Evolutionary conservation across 352 stramenopile genomes (phyloP).

Genomic region (Aphanomyces euteiches): DNA sequence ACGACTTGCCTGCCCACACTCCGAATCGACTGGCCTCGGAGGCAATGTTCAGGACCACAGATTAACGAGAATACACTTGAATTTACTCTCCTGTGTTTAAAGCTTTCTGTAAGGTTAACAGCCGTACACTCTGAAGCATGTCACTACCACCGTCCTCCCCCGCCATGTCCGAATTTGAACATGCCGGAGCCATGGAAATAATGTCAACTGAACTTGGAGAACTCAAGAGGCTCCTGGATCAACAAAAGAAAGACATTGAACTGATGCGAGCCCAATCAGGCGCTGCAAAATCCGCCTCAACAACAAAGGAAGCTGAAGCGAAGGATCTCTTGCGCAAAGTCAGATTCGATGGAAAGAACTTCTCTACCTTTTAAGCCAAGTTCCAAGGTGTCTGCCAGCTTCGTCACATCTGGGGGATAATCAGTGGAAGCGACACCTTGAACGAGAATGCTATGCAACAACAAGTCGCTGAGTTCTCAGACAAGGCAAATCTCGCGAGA

Average conservation of each 20-base stretch:
- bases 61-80: too few species aligned
- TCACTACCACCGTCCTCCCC: not conserved
- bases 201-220: too few species aligned
- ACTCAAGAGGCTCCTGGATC: not conserved
- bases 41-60: too few species aligned
- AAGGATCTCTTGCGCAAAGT: not conserved
- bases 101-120: not conserved
- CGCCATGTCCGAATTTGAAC: not conserved
- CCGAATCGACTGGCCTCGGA: too few species aligned
- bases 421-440: not conserved
- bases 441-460: not conserved
- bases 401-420: not conserved
- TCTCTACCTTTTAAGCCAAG: not conserved
- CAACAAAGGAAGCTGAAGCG: not conserved
- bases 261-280: not conserved
- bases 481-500: not conserved
- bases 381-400: constrained; percentile 1
- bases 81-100: too few species aligned
- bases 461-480: not conserved
- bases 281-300: not conserved
- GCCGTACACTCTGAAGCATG: not conserved
- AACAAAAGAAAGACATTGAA: not conserved
- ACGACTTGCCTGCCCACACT: too few species aligned
- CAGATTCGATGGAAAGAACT: constrained; percentile 6
- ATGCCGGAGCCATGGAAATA: not conserved